Conservation (phyloP, 2,329 filamentous ascomycete genomes). For the Teratosphaeria pseudoeucalypti region DNA sequence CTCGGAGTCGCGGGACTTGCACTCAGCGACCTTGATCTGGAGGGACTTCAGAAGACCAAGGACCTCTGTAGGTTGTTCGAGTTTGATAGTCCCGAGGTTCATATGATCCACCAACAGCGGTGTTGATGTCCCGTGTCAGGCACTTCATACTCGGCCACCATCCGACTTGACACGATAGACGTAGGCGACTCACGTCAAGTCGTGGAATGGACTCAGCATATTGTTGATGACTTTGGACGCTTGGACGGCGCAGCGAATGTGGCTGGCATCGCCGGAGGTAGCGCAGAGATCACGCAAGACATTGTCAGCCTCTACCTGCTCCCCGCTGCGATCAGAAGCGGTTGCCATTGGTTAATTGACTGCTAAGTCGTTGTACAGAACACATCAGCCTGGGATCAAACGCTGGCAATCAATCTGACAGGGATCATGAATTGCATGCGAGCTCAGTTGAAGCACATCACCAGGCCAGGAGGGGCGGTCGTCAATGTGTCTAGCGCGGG, state of each 20-base stretch:
- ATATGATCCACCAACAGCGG: neutral
- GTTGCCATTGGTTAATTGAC: neutral
- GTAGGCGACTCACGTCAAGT: slow-evolving; percentile 22
- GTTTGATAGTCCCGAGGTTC: neutral
- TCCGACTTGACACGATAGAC: slow-evolving; percentile 7
- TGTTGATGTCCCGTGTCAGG: neutral
- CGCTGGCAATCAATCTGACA: slow-evolving; percentile 48
- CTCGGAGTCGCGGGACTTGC: neutral
- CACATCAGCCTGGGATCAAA: slow-evolving; percentile 36
- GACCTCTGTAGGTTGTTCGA: neutral
- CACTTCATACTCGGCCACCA: neutral
- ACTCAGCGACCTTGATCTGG: neutral
- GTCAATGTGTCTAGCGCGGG: slow-evolving; percentile 28
- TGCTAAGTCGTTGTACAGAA: neutral
- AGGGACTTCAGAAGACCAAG: neutral
- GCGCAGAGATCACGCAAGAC: neutral
- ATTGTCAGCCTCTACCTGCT: neutral
- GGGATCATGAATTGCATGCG: slow-evolving; percentile 45
- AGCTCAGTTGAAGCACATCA: slow-evolving; percentile 33
- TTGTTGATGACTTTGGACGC: slow-evolving; percentile 24
- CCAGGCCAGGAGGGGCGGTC: slow-evolving; percentile 15
- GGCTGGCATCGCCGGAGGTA: slow-evolving; percentile 26
- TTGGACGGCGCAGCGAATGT: slow-evolving; percentile 37
- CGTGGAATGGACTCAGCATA: slow-evolving; percentile 24
- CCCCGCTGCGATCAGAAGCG: neutral